Conservation (phyloP, 2,329 filamentous ascomycete species). For the Cordyceps pruinosa region DNA sequence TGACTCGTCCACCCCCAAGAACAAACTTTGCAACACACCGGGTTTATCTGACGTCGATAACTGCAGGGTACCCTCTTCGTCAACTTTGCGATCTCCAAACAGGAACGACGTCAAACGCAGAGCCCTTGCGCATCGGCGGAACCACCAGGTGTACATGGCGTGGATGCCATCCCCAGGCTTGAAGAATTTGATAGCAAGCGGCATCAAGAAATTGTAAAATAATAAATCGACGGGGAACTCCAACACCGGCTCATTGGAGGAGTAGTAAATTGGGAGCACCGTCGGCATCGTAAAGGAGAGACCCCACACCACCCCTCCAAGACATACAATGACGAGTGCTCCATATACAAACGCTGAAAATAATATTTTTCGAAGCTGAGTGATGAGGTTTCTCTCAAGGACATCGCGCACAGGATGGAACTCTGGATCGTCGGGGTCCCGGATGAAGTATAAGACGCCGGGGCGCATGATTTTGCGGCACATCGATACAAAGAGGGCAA, state of each 20-base stretch:
- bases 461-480: conserved; percentile 95
- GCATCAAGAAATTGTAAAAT: conserved; percentile 96
- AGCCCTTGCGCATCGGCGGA: conserved; percentile 72
- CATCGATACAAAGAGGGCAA: conserved; percentile 97
- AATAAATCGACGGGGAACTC: conserved; percentile 92
- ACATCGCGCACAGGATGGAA: conserved; percentile 98
- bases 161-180: conserved; percentile 80
- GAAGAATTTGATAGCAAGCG: conserved; percentile 74
- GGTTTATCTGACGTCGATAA: conserved; percentile 29
- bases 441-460: conserved; percentile 94
- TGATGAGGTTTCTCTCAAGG: conserved; percentile 83
- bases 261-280: conserved; percentile 88
- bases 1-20: conserved; percentile 40
- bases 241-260: conserved; percentile 82
- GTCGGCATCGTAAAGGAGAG: conserved; percentile 59
- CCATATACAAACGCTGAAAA: conserved; percentile 97
- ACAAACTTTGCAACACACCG: conserved; percentile 34
- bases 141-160: conserved; percentile 92
- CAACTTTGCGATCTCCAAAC: conserved; percentile 72
- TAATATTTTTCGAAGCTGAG: conserved; percentile 89
- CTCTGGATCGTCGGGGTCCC: conserved; percentile 94
- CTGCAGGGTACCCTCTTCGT: conserved; percentile 70
- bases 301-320: conserved; percentile 95
- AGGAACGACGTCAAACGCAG: conserved; percentile 87
- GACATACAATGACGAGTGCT: conserved; percentile 81